Evolutionary conservation across 2,329 filamentous ascomycete genomes (phyloP).

Genomic region (Trichophyton rubrum): DNA sequence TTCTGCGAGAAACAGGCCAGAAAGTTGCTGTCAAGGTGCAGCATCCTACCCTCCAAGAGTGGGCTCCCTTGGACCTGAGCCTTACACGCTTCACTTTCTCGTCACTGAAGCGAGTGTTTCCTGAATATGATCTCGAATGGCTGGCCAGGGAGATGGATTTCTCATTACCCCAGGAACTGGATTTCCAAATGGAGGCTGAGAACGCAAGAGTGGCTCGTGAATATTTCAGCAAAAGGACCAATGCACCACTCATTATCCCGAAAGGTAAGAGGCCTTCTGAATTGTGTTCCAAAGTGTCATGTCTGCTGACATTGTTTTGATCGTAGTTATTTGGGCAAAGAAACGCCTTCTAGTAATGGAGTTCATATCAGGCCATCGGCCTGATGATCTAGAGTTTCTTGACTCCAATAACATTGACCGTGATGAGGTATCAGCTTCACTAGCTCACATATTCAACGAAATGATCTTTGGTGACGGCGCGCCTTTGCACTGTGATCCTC

Average conservation of each 20-base stretch:
- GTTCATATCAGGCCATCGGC: constrained; percentile 70
- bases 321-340: constrained; percentile 67
- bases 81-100: constrained; percentile 82
- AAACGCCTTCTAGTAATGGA: constrained; percentile 92
- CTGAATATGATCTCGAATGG: constrained; percentile 96
- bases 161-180: constrained; percentile 79
- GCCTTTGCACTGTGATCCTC: constrained; percentile 89
- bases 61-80: constrained; percentile 75
- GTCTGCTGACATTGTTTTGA: background rate
- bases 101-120: constrained; percentile 83
- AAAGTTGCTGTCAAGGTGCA: constrained; percentile 94
- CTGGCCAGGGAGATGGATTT: constrained; percentile 83
- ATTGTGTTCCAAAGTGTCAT: background rate
- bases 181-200: constrained; percentile 72
- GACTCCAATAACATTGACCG: constrained; percentile 79
- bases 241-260: constrained; percentile 76
- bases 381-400: constrained; percentile 78
- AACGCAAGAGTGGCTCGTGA: constrained; percentile 70
- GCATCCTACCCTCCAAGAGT: constrained; percentile 78
- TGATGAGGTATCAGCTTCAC: constrained; percentile 83
- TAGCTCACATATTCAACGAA: constrained; percentile 92
- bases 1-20: constrained; percentile 65
- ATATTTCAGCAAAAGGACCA: constrained; percentile 63
- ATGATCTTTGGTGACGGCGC: constrained; percentile 94
- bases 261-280: constrained; percentile 33